A percentile compares a stretch with the other conserved stretches of the same genome.
Conservation (phyloP, 192 early-diverging fungal genomes). For the Coemansia sp. region DNA sequence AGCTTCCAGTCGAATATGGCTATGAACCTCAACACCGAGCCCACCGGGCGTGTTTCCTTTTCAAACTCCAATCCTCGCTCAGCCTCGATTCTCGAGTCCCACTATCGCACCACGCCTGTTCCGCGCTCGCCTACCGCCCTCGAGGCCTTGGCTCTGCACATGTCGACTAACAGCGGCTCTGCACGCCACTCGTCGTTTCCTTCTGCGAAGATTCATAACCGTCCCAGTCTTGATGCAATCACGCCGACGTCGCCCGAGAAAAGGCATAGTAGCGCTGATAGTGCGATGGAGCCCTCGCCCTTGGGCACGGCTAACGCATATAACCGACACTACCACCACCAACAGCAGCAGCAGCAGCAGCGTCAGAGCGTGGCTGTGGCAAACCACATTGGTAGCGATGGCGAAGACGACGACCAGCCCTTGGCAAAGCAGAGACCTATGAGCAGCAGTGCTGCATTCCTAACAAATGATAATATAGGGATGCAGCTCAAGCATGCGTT, state of each 20-base stretch:
- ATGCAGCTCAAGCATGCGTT: constrained; percentile 1
- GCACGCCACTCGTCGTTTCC: constrained; percentile 22
- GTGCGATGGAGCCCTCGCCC: background rate
- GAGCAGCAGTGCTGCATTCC: constrained; percentile 6
- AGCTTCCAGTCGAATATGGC: constrained; percentile 51
- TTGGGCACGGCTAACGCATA: background rate
- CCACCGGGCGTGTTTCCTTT: constrained; percentile 25
- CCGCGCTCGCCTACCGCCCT: constrained; percentile 26
- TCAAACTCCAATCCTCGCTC: constrained; percentile 45
- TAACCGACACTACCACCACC: background rate
- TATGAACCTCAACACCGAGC: constrained; percentile 28
- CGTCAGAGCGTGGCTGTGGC: background rate
- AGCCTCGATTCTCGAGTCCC: constrained; percentile 23
- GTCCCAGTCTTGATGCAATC: constrained; percentile 40
- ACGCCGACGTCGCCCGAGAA: constrained; percentile 12
- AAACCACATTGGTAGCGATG: background rate
- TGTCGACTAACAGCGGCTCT: constrained; percentile 22
- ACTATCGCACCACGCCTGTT: constrained; percentile 17
- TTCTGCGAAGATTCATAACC: constrained; percentile 16
- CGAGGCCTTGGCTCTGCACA: constrained; percentile 17
- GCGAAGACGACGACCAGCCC: constrained; percentile 5
- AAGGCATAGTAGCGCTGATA: constrained; percentile 3
- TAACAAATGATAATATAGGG: background rate
- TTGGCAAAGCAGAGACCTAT: constrained; percentile 7
- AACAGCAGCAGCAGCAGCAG: background rate